Evolutionary conservation across 495 filamentous ascomycete genomes (phyloP), one percentile per base, ranked within the genome.

Genomic region (Penicillium tannophilum): DNA sequence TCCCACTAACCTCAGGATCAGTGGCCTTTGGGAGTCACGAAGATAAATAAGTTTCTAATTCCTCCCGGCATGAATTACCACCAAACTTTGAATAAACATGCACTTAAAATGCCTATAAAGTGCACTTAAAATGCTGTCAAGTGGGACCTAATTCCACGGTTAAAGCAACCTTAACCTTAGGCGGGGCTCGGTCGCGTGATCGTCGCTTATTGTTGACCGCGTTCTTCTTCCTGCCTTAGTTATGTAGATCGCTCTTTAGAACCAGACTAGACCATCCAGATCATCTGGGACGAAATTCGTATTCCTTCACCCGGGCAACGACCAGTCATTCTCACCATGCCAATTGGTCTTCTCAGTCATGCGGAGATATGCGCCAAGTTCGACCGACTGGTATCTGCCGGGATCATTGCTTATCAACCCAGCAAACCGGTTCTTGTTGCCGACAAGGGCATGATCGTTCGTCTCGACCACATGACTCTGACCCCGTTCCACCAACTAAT

Each of bases 331-430:
- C 23, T 28, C 44, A 50, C 33, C 39, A 62, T 62, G 60, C 46
- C 60, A 20, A 46, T 62, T n/a, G 39, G 57, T 45, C 45, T 55
- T 45, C 45, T 58, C 42, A 58, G 30, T 10, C 57, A 62, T 39
- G 60, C 54, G 4, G 60, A 62, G 4, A 62, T 62, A 23, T 62
- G 54, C 55, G 44, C 60, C 26, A 62, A 62, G 45, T 62, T 62
- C 46, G 60, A 62, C 44, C 55, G 55, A 6, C 51, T 62, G 20
- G 30, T 62, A 24, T 33, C 60, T 4, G 19, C 58, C 31, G 60
- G 60, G 50, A 55, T 62, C 51, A 54, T 62, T 6, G 41, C 19
- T 14, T 62, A 55, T 23, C 50, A 62, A 17, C 60, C 55, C 26
- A 62, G 60, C 36, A 43, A 57, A 17, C 44, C 55, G 11, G 36